Evolutionary conservation across 2,329 filamentous ascomycete species (phyloP).

Genomic region (Cadophora luteo-olivacea): DNA sequence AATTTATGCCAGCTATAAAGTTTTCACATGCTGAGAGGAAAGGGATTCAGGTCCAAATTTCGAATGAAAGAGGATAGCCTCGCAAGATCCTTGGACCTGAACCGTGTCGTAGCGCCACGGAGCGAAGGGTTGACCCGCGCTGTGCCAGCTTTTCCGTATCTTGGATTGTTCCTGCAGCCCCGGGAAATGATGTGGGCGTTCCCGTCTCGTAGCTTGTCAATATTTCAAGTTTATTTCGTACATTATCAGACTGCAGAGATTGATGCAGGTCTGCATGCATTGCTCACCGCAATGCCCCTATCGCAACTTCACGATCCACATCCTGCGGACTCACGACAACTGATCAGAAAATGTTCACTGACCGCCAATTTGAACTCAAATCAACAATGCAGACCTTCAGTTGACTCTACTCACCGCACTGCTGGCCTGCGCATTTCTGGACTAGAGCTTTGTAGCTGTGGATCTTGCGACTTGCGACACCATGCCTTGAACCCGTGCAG

Average conservation of each 20-base stretch:
- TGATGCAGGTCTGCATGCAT: conserved; percentile 15
- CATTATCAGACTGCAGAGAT: conserved; percentile 20
- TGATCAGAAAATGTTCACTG: conserved; percentile 10
- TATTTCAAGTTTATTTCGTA: conserved; percentile 1
- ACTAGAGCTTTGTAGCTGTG: conserved; percentile 12
- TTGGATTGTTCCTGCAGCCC: conserved; percentile 27
- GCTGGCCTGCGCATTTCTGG: neutral
- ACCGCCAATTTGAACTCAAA: conserved; percentile 16
- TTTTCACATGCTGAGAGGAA: neutral
- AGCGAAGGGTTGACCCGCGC: neutral
- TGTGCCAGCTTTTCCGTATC: conserved; percentile 20
- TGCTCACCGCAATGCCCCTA: conserved; percentile 15
- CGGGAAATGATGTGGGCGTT: neutral
- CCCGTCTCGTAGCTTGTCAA: conserved; percentile 1
- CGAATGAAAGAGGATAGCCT: neutral
- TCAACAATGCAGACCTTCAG: neutral
- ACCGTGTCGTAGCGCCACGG: neutral
- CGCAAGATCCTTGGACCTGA: neutral
- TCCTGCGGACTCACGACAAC: neutral
- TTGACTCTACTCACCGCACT: conserved; percentile 20
- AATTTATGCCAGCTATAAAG: neutral
- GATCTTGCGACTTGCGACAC: neutral
- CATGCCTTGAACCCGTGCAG: conserved; percentile 26
- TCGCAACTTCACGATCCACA: neutral
- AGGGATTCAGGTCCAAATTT: neutral